phyloP scores from a whole-genome alignment of 2,329 filamentous ascomycete species.

The Trichoderma sp. region DNA sequence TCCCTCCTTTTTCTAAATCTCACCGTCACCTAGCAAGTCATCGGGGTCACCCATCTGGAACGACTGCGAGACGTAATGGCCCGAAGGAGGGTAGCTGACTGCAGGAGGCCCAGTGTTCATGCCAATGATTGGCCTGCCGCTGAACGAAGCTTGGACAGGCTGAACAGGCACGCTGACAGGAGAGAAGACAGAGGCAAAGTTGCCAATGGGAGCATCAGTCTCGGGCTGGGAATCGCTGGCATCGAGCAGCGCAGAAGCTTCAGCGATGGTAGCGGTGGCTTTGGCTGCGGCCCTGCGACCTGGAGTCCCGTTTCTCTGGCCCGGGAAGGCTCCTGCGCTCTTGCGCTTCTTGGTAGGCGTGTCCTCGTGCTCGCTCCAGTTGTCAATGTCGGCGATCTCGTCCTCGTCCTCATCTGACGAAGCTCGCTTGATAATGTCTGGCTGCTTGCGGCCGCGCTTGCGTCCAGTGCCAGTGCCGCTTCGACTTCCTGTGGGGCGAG shows the following conservation, averaged over 20 bases:
- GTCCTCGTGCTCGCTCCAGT: slow-evolving; percentile 35
- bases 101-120: neutral
- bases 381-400: slow-evolving; percentile 29
- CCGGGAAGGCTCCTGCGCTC: slow-evolving; percentile 25
- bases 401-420: slow-evolving; percentile 29
- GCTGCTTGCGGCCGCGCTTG: slow-evolving; percentile 25
- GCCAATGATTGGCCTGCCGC: neutral
- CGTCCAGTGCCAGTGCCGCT: slow-evolving; percentile 28
- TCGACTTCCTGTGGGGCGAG: slow-evolving; percentile 23
- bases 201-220: slow-evolving; percentile 19
- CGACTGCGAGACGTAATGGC: slow-evolving; percentile 15
- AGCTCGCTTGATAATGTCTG: slow-evolving; percentile 29
- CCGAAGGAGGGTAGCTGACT: neutral
- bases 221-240: slow-evolving; percentile 30
- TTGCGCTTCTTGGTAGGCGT: slow-evolving; percentile 39
- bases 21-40: slow-evolving; percentile 32
- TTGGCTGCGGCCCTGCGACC: slow-evolving; percentile 33
- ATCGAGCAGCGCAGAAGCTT: slow-evolving; percentile 28
- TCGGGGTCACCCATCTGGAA: neutral
- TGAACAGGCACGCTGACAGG: neutral
- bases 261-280: slow-evolving; percentile 36
- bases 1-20: slow-evolving; percentile 29
- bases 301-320: slow-evolving; percentile 28
- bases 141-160: slow-evolving; percentile 14
- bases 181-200: neutral